Base-by-base conservation (phyloP, 2,329 filamentous ascomycete genomes). In the Ophiocordyceps camponoti-floridani region DNA sequence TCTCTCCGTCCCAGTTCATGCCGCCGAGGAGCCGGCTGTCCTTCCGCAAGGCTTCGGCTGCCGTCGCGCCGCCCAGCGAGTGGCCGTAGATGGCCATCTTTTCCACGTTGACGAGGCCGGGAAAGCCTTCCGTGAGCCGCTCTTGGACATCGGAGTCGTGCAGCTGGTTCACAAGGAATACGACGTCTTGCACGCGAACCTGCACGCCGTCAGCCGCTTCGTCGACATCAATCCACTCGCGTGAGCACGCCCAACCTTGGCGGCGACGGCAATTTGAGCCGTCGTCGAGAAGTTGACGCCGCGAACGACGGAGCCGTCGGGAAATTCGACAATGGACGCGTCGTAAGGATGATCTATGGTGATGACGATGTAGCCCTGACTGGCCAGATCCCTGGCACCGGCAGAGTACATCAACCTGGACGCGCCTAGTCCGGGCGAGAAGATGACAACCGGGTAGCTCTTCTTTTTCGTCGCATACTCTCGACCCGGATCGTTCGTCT, bases 291-390 rank as follows among this genome's bases (percentile, higher is more conserved):
- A 52, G 9, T 48, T 44, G 26, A 14, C 38, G 18, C 48, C 46
- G 40, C 43, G 43, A 10, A 53, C 33, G 7, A 56, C 46, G 7
- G 55, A 56, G 3, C 58, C 64, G 38, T 68, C 56, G 2, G 64
- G 62, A 40, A 64, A 68, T 44, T 67, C 60, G 14, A 70, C 58
- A 26, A 65, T 54, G 7, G 53, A 47, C 1, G 61, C 54, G 43
- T 70, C 67, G 46, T 66, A 59, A 0, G 68, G 60, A 44, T 71
- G 67, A 48, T 72, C 69, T 31, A 72, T 54, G 0, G 66, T 56
- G 12, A 69, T 54, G 13, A 71, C 63, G 6, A 60, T 55, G 46
- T 62, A 65, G 3, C 68, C 67, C 4, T 62, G 55, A 16, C 63
- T 65, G 13, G 66, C 65, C n/a, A 72, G 53, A 28, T 63, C 58